phyloP scores from a whole-genome alignment of 768 basidiomycete species.

The Boletus huronensis region DNA sequence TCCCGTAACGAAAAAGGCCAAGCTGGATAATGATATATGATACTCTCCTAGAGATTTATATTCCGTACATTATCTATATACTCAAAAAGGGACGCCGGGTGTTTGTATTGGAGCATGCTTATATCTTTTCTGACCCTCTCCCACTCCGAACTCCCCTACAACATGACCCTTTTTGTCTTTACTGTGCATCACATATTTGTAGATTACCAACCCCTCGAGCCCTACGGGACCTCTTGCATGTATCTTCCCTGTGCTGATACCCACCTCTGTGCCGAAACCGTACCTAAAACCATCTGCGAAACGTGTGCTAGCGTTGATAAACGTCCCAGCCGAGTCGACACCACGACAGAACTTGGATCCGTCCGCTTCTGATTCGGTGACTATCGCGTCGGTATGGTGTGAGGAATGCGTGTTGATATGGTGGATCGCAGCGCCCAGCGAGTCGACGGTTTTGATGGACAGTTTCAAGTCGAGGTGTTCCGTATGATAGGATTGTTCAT shows the following conservation, averaged over 20 bases:
- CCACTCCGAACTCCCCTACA: constrained; percentile 81
- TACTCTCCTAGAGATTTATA: background rate
- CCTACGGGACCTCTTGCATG: constrained; percentile 97
- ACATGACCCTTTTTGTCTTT: constrained; percentile 70
- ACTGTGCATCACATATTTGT: constrained; percentile 93
- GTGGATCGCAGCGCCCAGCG: constrained; percentile 68
- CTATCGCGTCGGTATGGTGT: constrained; percentile 92
- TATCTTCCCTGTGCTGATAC: constrained; percentile 94
- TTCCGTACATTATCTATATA: background rate
- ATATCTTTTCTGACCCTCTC: constrained; percentile 65
- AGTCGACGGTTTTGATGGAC: constrained; percentile 73
- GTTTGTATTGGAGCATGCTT: constrained; percentile 47
- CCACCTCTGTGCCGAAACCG: constrained; percentile 97
- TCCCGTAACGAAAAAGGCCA: constrained; percentile 58
- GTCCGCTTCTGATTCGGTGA: constrained; percentile 72
- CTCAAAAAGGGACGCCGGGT: constrained; percentile 24
- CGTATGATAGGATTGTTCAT: constrained; percentile 67
- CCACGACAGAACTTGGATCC: constrained; percentile 77
- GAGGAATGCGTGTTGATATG: constrained; percentile 94
- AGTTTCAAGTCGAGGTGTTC: constrained; percentile 87
- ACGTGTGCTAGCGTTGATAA: constrained; percentile 91
- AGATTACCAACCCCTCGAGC: constrained; percentile 87
- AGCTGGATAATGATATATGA: constrained; percentile 41
- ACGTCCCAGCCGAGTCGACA: constrained; percentile 90
- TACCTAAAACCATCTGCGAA: constrained; percentile 97